Base-by-base conservation (phyloP, 306 rosid genomes). In the Luffa aegyptiaca region DNA sequence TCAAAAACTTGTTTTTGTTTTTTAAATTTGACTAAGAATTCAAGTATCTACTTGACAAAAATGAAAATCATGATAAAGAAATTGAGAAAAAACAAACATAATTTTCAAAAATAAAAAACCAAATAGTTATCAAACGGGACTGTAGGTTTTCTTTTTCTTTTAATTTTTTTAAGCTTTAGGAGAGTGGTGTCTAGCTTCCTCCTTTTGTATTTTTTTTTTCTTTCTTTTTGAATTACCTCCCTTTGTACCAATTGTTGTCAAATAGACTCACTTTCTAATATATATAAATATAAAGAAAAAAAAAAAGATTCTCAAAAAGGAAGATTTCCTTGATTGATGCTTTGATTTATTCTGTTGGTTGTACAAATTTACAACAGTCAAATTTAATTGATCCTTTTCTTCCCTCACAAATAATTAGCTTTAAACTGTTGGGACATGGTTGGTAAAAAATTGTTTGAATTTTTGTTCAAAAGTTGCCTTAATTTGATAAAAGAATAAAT, bases 321-420 rank as follows among this genome's bases (percentile, higher is more conserved):
- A 64, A 64, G 72, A 16, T 65, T 65, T 37, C 21, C 72, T 65
- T 65, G 72, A 65, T 65, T 65, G 72, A 65, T 65, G 72, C 72
- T 36, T 37, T 65, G 72, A 65, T 37, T 65, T 36, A 36, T 65
- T 65, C 26, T 14, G 16, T 65, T 37, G 21, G 42, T 61, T 10
- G 41, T 26, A 10, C 16, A 61, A 61, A 61, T 63, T 33, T 6
- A 63, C 21, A 63, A 13, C 4, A 35, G 70, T 36, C 21, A 63
- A 63, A 53, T 53, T 53, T 17, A 53, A 14, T 14, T 1, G 31
- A 53, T 53, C 21, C 16, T 55, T 51, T 55, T 55, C 21, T 55
- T 55, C 18, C 61, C 61, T 55, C 61, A 52, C 20, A 52, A 52
- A 52, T 52, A 52, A n/a, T n/a, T n/a, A 52, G n/a, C 16, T 52